Evolutionary conservation across 23 red algal genomes (phyloP).

Genomic region (Cyanidioschyzon merolae): DNA sequence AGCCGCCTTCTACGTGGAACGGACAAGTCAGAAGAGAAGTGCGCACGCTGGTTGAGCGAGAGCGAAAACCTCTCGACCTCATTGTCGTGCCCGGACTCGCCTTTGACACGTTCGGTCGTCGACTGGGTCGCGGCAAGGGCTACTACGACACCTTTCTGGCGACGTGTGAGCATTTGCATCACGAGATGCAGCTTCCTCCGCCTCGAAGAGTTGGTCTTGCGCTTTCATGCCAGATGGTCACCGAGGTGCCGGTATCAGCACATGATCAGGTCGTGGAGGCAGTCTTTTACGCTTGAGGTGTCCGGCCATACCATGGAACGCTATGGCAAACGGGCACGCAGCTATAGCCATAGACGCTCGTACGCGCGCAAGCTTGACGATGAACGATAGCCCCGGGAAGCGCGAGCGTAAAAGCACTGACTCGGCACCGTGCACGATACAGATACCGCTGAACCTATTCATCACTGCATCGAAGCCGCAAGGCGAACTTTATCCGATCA

Average conservation of each 20-base stretch:
- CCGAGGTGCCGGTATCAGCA: background rate
- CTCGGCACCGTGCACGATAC: no score
- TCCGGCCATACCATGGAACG: no score
- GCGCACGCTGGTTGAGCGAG: constrained; percentile 13
- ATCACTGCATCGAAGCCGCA: no score
- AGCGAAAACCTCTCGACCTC: constrained; percentile 43
- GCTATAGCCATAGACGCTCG: no score
- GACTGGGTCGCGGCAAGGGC: constrained; percentile 86
- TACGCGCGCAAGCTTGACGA: no score
- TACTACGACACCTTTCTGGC: constrained; percentile 68
- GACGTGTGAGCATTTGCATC: background rate
- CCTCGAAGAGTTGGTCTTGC: background rate
- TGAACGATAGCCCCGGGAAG: no score
- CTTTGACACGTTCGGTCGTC: constrained; percentile 55
- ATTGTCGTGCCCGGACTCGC: constrained; percentile 87
- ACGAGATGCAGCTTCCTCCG: background rate
- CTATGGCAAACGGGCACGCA: no score
- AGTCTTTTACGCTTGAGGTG: background rate
- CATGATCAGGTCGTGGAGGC: constrained; percentile 11
- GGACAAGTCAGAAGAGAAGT: background rate
- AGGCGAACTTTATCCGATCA: no score
- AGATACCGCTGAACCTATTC: no score
- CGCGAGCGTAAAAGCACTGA: no score
- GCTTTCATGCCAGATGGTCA: background rate
- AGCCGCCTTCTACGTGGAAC: constrained; percentile 34